Evolutionary conservation across 2,329 filamentous ascomycete genomes (phyloP), one percentile per base, ranked within the genome.

Genomic region (Colletotrichum sp.): DNA sequence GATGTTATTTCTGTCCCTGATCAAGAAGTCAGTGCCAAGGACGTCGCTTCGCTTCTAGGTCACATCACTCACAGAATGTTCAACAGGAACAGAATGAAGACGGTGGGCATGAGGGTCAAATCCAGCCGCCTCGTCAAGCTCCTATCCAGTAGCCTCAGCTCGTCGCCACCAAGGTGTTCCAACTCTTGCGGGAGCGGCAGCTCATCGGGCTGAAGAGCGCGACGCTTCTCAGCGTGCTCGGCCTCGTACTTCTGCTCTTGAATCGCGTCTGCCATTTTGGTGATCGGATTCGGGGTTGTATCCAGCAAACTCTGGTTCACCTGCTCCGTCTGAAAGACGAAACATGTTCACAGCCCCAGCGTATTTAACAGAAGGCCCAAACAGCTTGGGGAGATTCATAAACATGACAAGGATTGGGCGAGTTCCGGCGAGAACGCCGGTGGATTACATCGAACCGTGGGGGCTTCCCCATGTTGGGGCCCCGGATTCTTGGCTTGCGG

Each of bases 1-100:
- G 9, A 78, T 77, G 49, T 78, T 78, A 13, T 83, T 84, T 57
- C 79, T 76, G 69, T 84, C 82, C 1, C 62, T 72, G 52, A 24
- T 3, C 10, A 16, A n/a, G 21, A 30, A 21, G 30, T 68, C 12
- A 68, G 52, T 52, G 4, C 36, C 7, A 4, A 8, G 1, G 9
- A 10, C 8, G 18, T 26, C 16, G 28, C 6, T n/a, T 26, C 16
- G 30, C 2, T n/a, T 21, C 6, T 3, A 44, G 18, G 7, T 13
- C 13, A 63, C 13, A 6, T 30, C 8, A 30, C 70, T 30, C 3
- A 72, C 70, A 72, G 62, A n/a, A 72, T 67, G 4, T 67, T 72
- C 13, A 72, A 21, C 8, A 72, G 63, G 34, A 72, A 72, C 18
- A 72, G 26, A 13, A 72, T 72, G 32, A 72, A 72, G n/a, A 72